Conservation (phyloP, 2,329 filamentous ascomycete species). For the Cyanodermella asteris region DNA sequence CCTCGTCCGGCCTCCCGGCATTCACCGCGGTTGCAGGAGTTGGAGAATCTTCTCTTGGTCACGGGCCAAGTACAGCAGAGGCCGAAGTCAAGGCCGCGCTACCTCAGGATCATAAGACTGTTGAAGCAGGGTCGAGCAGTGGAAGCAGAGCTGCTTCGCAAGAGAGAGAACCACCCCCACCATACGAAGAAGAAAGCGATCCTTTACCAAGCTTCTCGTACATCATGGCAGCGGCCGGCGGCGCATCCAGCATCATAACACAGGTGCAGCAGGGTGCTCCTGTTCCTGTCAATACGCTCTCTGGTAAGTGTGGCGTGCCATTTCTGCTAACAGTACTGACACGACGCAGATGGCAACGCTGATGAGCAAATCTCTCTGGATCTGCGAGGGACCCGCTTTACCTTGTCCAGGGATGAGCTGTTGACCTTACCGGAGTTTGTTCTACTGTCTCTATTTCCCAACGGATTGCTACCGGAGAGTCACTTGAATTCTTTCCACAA, state of each 20-base stretch:
- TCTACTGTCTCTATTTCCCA: slow-evolving; percentile 88
- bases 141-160: slow-evolving; percentile 50
- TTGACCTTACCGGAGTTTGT: slow-evolving; percentile 94
- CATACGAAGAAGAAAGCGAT: slow-evolving; percentile 86
- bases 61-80: too few relatives aligned
- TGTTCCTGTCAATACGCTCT: slow-evolving; percentile 70
- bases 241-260: slow-evolving; percentile 94
- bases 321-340: too few relatives aligned
- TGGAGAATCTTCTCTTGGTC: too few relatives aligned
- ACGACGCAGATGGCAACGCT: slow-evolving; percentile 44
- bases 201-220: slow-evolving; percentile 83
- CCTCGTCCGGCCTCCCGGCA: too few relatives aligned
- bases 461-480: slow-evolving; percentile 90
- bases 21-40: too few relatives aligned
- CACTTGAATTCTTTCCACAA: slow-evolving; percentile 88
- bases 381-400: slow-evolving; percentile 78
- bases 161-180: slow-evolving; percentile 83
- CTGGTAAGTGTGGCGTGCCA: slow-evolving; percentile 39
- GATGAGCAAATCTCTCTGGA: slow-evolving; percentile 94
- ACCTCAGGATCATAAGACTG: slow-evolving; percentile 63
- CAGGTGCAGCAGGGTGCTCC: slow-evolving; percentile 85
- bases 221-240: slow-evolving; percentile 94
- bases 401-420: slow-evolving; percentile 81
- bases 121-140: slow-evolving; percentile 45
- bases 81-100: slow-evolving; percentile 70